These are phyloP conservation scores for Ganoderma lingzhi DNA, from an alignment of 1,284 basidiomycete genomes.

Conservation along the genomic window DNA sequence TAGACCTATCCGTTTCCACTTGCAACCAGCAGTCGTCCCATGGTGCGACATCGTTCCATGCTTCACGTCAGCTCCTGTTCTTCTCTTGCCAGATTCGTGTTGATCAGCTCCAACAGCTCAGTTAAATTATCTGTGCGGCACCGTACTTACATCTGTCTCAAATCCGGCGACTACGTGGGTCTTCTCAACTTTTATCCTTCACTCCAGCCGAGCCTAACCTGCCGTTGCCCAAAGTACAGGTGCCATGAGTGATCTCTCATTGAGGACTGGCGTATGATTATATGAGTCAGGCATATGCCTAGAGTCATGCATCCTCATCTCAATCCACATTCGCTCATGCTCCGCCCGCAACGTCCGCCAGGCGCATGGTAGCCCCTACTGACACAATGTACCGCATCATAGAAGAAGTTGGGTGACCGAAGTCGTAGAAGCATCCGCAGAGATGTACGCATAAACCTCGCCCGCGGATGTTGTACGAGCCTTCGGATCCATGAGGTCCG, in stretches of 20 bases:
- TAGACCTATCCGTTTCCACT: constrained; percentile 40
- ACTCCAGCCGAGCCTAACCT: constrained; percentile 3
- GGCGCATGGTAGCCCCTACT: background rate
- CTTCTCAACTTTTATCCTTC: background rate
- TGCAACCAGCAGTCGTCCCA: constrained; percentile 35
- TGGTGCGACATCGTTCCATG: constrained; percentile 33
- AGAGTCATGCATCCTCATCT: background rate
- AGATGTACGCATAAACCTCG: constrained; percentile 25
- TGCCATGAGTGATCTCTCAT: constrained; percentile 42
- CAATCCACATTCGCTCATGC: background rate
- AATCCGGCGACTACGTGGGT: constrained; percentile 34
- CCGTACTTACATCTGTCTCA: constrained; percentile 26
- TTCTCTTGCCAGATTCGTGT: no score
- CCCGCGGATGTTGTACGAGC: background rate
- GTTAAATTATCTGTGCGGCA: constrained; percentile 25
- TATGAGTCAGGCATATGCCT: no score
- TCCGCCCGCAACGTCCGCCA: background rate
- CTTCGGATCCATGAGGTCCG: constrained; percentile 6
- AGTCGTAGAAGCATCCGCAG: background rate
- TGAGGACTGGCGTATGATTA: no score
- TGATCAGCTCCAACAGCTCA: background rate
- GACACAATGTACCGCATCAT: background rate
- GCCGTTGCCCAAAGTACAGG: constrained; percentile 44
- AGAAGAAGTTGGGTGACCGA: background rate
- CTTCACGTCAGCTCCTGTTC: background rate